Evolutionary conservation across 2,329 filamentous ascomycete genomes (phyloP).

Genomic region (Cytospora mali): DNA sequence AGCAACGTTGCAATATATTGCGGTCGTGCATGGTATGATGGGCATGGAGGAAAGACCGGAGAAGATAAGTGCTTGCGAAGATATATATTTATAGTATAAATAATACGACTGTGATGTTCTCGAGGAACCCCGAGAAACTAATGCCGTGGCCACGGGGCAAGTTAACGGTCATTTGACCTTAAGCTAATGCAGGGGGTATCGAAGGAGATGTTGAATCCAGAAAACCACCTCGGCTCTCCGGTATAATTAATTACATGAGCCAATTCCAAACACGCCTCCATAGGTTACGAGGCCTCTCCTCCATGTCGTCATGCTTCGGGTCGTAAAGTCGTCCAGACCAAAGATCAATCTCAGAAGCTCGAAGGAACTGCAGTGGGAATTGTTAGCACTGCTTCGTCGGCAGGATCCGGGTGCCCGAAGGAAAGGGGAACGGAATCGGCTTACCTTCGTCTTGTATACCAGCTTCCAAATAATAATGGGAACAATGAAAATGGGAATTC

Average conservation of each 20-base stretch:
- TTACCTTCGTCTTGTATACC: constrained; percentile 24
- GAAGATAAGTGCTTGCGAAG: neutral
- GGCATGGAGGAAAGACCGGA: too few species aligned
- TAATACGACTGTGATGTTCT: neutral
- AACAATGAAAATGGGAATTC: constrained; percentile 30
- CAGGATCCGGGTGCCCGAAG: too few species aligned
- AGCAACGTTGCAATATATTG: too few species aligned
- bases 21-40: too few species aligned
- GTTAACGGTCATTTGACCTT: neutral
- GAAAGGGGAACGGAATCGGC: neutral
- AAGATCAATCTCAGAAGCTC: constrained; percentile 52
- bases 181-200: constrained; percentile 5
- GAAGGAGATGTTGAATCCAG: constrained; percentile 17
- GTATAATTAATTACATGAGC: constrained; percentile 1
- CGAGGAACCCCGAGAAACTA: neutral
- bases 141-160: neutral
- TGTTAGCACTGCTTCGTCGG: neutral
- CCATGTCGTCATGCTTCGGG: constrained; percentile 5
- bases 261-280: constrained; percentile 23
- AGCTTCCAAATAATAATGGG: constrained; percentile 26
- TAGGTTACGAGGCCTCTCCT: constrained; percentile 13
- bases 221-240: neutral
- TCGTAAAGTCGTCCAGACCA: constrained; percentile 46
- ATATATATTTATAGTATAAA: neutral
- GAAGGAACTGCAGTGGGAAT: constrained; percentile 6